Percentiles rank a stretch among this genome's conserved stretches.
These are phyloP conservation scores for Xylaria arbuscula DNA, from an alignment of 2,329 filamentous ascomycete species.

Conservation along the genomic window DNA sequence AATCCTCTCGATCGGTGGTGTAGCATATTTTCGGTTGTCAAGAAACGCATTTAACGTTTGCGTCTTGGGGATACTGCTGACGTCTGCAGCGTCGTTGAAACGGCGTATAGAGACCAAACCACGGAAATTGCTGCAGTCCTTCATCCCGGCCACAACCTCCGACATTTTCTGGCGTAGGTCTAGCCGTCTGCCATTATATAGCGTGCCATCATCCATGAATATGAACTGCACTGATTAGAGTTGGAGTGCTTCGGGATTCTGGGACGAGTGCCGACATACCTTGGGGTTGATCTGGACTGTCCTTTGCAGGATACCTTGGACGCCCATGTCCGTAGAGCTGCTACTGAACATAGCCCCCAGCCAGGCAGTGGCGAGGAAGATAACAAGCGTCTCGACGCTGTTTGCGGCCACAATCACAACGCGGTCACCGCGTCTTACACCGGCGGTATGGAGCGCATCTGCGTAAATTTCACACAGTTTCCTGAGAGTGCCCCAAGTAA, in stretches of 20 bases:
- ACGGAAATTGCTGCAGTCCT: slow-evolving; percentile 68
- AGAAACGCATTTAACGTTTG: slow-evolving; percentile 61
- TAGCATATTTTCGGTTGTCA: slow-evolving; percentile 44
- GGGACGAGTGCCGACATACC: slow-evolving; percentile 50
- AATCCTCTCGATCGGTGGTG: slow-evolving; percentile 68
- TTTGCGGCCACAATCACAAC: slow-evolving; percentile 81
- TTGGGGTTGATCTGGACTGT: slow-evolving; percentile 79
- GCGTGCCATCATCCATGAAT: slow-evolving; percentile 83
- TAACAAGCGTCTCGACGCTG: slow-evolving; percentile 76
- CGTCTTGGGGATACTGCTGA: slow-evolving; percentile 62
- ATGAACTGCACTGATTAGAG: slow-evolving; percentile 62
- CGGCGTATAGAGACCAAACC: slow-evolving; percentile 74
- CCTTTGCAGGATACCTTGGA: slow-evolving; percentile 79
- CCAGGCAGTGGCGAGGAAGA: slow-evolving; percentile 76
- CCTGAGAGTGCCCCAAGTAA: slow-evolving; percentile 77
- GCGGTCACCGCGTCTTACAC: slow-evolving; percentile 77
- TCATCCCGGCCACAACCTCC: slow-evolving; percentile 72
- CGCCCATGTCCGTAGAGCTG: slow-evolving; percentile 85
- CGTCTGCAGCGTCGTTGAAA: slow-evolving; percentile 70
- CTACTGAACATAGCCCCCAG: slow-evolving; percentile 81
- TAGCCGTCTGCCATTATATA: slow-evolving; percentile 82
- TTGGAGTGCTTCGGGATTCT: background rate
- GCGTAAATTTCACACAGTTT: slow-evolving; percentile 67
- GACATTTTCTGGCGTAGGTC: slow-evolving; percentile 79
- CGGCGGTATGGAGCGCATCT: slow-evolving; percentile 73